These are phyloP conservation scores for Rhodomyrtus tomentosa DNA, from an alignment of 345 rosid genomes.

Conservation along the genomic window DNA sequence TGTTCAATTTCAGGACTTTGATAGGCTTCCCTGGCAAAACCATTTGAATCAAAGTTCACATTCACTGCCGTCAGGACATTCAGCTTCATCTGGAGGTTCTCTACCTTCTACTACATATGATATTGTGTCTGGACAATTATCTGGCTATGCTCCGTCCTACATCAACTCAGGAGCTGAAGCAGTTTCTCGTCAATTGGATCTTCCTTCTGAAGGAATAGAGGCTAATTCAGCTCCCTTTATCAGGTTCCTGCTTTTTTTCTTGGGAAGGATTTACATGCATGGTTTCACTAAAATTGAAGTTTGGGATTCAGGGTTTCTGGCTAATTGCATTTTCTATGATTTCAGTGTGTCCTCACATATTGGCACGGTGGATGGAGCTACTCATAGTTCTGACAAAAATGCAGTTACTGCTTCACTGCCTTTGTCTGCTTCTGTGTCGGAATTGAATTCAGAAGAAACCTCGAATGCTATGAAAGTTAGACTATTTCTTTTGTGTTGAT, in stretches of 20 bases:
- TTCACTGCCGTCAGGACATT: conserved; percentile 36
- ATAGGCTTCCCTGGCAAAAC: conserved; percentile 94
- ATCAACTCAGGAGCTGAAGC: conserved; percentile 43
- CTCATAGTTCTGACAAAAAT: conserved; percentile 34
- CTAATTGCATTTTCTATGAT: conserved; percentile 2
- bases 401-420: conserved; percentile 32
- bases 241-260: conserved; percentile 27
- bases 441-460: conserved; percentile 33
- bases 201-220: conserved; percentile 46
- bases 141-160: conserved; percentile 35
- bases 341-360: conserved; percentile 44
- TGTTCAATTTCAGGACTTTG: conserved; percentile 56
- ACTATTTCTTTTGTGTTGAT: not conserved
- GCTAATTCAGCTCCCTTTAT: conserved; percentile 36
- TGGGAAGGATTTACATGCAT: not conserved
- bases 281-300: not conserved
- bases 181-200: conserved; percentile 50
- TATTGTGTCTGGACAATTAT: conserved; percentile 39
- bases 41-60: conserved; percentile 64
- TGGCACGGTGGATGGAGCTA: conserved; percentile 36
- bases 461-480: conserved; percentile 43
- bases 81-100: conserved; percentile 37
- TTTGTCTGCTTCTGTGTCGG: conserved; percentile 33
- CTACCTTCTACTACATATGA: conserved; percentile 35
- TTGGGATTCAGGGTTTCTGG: not conserved